These are phyloP conservation scores for Fusarium proliferatum DNA, from an alignment of 2,329 filamentous ascomycete genomes.

Conservation along the genomic window DNA sequence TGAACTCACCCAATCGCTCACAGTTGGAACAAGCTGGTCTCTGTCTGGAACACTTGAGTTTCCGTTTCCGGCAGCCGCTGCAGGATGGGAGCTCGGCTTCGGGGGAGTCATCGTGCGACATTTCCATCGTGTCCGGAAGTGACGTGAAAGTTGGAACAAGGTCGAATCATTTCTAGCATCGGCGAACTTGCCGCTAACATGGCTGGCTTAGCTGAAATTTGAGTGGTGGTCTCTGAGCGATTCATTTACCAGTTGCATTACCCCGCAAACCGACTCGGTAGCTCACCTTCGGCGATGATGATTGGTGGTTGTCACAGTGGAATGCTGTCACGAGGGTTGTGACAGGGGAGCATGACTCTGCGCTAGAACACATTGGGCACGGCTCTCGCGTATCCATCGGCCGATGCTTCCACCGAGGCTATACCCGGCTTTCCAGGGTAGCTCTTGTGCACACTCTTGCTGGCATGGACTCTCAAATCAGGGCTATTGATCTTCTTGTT, in stretches of 20 bases:
- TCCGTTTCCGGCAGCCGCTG: slow-evolving; percentile 22
- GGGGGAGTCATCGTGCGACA: slow-evolving; percentile 3
- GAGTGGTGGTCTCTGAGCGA: background rate
- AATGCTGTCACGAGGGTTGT: background rate
- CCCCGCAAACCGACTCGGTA: background rate
- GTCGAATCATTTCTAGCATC: background rate
- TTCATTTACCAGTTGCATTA: background rate
- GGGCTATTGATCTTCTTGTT: background rate
- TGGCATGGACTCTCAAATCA: background rate
- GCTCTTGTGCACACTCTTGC: background rate
- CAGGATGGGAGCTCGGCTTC: slow-evolving; percentile 24
- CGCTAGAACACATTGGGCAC: background rate
- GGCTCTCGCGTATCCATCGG: background rate
- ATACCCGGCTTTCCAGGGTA: background rate
- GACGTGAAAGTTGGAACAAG: background rate
- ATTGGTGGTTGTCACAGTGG: background rate
- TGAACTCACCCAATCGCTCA: background rate
- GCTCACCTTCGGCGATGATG: background rate
- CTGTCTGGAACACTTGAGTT: slow-evolving; percentile 28
- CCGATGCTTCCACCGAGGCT: background rate
- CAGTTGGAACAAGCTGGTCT: slow-evolving; percentile 14
- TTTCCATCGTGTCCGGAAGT: background rate
- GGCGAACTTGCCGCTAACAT: background rate
- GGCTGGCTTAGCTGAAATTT: background rate
- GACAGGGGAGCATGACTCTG: background rate